Evolutionary conservation across 129 eudicot species (phyloP).

Genomic region (Flaveria sonorensis): DNA sequence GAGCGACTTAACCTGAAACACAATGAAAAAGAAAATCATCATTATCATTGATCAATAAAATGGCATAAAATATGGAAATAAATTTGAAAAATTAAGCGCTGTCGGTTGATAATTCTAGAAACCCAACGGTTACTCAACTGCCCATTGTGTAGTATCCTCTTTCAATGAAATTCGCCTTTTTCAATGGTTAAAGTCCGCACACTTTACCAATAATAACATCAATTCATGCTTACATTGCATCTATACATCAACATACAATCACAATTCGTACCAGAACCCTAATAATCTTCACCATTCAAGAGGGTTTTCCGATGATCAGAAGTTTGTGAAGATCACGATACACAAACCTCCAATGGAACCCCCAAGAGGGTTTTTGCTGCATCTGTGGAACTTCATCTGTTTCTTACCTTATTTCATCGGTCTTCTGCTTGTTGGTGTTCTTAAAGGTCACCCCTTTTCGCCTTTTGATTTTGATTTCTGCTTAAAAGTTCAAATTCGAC

Average conservation of each 20-base stretch:
- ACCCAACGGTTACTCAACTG: slow-evolving; percentile 46
- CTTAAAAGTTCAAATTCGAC: not conserved
- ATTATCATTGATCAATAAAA: too few species aligned
- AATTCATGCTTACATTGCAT: not conserved
- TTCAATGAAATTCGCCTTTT: slow-evolving; percentile 11
- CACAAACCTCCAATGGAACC: slow-evolving; percentile 53
- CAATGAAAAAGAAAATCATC: too few species aligned
- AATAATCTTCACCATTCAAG: slow-evolving; percentile 5
- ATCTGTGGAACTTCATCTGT: slow-evolving; percentile 64
- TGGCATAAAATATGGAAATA: not conserved
- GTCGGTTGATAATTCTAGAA: slow-evolving; percentile 23
- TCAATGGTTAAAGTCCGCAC: slow-evolving; percentile 8
- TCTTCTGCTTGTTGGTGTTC: slow-evolving; percentile 75
- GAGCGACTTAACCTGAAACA: too few species aligned
- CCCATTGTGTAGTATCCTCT: slow-evolving; percentile 18
- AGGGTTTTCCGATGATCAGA: slow-evolving; percentile 18
- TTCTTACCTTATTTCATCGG: slow-evolving; percentile 87
- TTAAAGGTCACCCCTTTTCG: slow-evolving; percentile 56
- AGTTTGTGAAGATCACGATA: slow-evolving; percentile 2
- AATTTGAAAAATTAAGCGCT: not conserved
- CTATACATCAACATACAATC: slow-evolving; percentile 5
- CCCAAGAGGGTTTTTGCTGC: slow-evolving; percentile 59
- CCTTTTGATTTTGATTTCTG: not conserved
- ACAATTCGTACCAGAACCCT: slow-evolving; percentile 1
- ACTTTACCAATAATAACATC: slow-evolving; percentile 27